Evolutionary conservation across 2,329 filamentous ascomycete species (phyloP).

Genomic region (Rhinocladiella mackenziei): DNA sequence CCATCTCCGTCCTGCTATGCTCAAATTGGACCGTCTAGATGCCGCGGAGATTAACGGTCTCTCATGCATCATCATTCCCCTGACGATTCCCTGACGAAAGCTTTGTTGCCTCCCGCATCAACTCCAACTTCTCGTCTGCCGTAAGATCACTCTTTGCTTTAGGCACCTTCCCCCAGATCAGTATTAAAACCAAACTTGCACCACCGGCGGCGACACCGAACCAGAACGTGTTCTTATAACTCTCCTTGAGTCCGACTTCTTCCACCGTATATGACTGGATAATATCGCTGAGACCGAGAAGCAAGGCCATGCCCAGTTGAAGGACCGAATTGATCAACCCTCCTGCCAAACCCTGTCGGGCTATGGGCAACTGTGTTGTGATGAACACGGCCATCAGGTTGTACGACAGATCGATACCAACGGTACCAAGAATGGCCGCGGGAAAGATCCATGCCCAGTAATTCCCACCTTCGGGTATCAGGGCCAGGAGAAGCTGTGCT

Average conservation of each 20-base stretch:
- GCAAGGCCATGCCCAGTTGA: constrained; percentile 68
- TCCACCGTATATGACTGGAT: constrained; percentile 47
- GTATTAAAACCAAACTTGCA: constrained; percentile 51
- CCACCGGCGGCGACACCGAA: constrained; percentile 56
- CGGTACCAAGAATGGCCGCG: constrained; percentile 56
- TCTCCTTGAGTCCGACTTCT: constrained; percentile 42
- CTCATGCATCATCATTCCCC: background rate
- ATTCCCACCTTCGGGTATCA: constrained; percentile 54
- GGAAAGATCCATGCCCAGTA: constrained; percentile 76
- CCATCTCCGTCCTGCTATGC: too few species aligned
- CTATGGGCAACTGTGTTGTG: constrained; percentile 64
- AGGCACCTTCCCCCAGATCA: constrained; percentile 52
- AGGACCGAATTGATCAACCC: constrained; percentile 67
- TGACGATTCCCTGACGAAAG: constrained; percentile 5
- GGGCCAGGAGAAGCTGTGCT: constrained; percentile 59
- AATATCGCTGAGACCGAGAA: constrained; percentile 67
- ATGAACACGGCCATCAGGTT: constrained; percentile 74
- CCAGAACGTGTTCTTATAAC: constrained; percentile 56
- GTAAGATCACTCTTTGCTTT: constrained; percentile 57
- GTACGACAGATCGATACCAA: constrained; percentile 72
- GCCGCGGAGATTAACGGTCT: background rate
- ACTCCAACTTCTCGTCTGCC: constrained; percentile 50
- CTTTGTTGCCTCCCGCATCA: constrained; percentile 26
- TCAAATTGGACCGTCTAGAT: background rate
- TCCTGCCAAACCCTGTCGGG: constrained; percentile 67